Evolutionary conservation across 176 grass and related monocot genomes (phyloP).

Genomic region (Leersia perrieri): DNA sequence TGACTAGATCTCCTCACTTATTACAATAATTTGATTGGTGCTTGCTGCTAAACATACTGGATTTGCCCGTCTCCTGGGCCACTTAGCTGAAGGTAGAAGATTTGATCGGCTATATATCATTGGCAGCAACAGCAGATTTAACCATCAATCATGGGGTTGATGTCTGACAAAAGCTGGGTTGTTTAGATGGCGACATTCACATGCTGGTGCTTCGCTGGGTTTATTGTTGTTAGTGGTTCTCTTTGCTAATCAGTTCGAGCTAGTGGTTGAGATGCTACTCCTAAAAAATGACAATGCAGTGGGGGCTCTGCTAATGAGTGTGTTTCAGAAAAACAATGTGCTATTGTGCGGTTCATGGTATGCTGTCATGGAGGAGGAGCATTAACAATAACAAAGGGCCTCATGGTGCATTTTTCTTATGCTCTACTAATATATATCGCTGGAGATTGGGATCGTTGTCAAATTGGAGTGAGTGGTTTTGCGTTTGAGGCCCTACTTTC

Average conservation of each 20-base stretch:
- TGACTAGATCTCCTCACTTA: not conserved
- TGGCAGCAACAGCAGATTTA: slow-evolving; percentile 11
- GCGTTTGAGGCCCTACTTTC: not conserved
- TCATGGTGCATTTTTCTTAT: slow-evolving; percentile 5
- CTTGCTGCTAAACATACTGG: not conserved
- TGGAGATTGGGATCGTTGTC: slow-evolving; percentile 27
- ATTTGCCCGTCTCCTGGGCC: slow-evolving; percentile 11
- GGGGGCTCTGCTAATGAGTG: slow-evolving; percentile 4
- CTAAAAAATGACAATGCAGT: slow-evolving; percentile 39
- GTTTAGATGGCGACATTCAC: slow-evolving; percentile 48
- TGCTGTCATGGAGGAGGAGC: slow-evolving; percentile 29
- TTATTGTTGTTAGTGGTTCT: slow-evolving; percentile 17
- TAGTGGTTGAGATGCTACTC: slow-evolving; percentile 29
- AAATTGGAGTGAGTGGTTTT: not conserved
- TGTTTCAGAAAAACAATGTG: slow-evolving; percentile 32
- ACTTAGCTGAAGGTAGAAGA: not conserved
- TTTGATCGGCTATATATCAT: slow-evolving; percentile 1
- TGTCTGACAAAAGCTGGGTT: slow-evolving; percentile 32
- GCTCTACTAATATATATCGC: not conserved
- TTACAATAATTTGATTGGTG: not conserved
- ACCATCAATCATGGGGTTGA: slow-evolving; percentile 52
- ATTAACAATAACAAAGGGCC: slow-evolving; percentile 12
- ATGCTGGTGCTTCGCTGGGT: slow-evolving; percentile 38
- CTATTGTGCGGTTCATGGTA: slow-evolving; percentile 23
- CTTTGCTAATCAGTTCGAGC: not conserved